Evolutionary conservation across 2,329 filamentous ascomycete species (phyloP).

Genomic region (Penicillium sp.): DNA sequence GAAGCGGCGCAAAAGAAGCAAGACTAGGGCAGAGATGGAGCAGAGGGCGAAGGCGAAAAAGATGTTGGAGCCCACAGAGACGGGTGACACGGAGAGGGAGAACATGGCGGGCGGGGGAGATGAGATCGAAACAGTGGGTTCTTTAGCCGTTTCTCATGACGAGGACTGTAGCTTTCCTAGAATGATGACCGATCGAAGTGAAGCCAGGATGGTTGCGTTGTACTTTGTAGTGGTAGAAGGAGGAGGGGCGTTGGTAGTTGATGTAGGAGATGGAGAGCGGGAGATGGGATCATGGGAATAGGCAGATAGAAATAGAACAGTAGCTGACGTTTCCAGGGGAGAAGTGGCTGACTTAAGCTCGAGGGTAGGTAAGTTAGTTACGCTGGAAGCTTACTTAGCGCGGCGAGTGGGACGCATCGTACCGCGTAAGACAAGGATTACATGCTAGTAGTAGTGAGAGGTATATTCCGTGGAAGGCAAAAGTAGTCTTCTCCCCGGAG

Average conservation of each 20-base stretch:
- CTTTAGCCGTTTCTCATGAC: conserved; percentile 23
- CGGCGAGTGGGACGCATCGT: no score
- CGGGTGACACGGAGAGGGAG: conserved; percentile 34
- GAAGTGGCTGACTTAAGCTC: conserved; percentile 26
- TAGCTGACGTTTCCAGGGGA: conserved; percentile 27
- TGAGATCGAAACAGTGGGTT: neutral
- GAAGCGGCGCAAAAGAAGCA: conserved; percentile 85
- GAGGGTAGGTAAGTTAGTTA: neutral
- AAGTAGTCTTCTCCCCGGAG: no score
- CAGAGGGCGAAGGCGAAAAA: conserved; percentile 75
- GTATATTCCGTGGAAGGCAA: no score
- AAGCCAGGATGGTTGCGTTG: neutral
- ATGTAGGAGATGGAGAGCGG: neutral
- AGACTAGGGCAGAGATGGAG: conserved; percentile 71
- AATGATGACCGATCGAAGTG: conserved; percentile 8
- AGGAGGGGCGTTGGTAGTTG: conserved; percentile 10
- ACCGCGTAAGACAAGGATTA: no score
- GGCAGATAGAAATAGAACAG: conserved; percentile 18
- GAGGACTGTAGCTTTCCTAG: neutral
- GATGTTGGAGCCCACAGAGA: conserved; percentile 73
- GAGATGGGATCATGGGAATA: neutral
- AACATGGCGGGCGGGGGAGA: conserved; percentile 28
- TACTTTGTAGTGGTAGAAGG: conserved; percentile 6
- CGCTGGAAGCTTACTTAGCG: no score
- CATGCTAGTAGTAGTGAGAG: no score